Base-by-base conservation (phyloP, 768 basidiomycete species). In the Auriscalpium vulgare region DNA sequence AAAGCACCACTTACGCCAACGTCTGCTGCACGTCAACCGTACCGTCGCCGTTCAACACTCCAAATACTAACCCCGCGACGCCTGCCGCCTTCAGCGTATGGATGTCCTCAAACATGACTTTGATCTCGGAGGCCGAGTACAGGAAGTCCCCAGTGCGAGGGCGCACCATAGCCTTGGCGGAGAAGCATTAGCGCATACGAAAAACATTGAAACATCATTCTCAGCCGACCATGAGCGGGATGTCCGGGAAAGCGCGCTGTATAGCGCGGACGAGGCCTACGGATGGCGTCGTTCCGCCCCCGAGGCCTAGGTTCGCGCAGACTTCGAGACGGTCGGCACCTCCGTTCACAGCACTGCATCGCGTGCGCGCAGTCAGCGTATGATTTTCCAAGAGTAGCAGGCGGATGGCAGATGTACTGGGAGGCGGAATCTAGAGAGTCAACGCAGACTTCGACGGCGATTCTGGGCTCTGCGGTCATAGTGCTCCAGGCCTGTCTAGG, bases 221-320 rank as follows among this genome's bases (percentile, higher is more conserved):
- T 23, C 50, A 69, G 58, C 66, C 4, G 50, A 84, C 91, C 88
- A 93, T 90, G 55, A 88, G 75, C 0, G 85, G 82, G 8, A 81
- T 63, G 44, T 75, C 69, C 5, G 77, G 74, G 14, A 78, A 71
- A 3, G 69, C 74, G 35, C 71, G 72, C 56, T 77, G 75, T 45
- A 92, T 78, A 3, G 76, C 69, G 61, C 71, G 82, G 38, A 90
- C 71, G 37, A 92, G 75, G 0, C 91, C 91, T n/a, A 87, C 59
- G 57, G 81, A 87, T 5, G 91, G 91, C 0, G 91, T 93, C 16
- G 83, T 87, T 9, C 91, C 91, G 19, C 91, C 91, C 21, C 90
- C 91, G 29, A 80, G 62, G 4, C 76, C 80, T 17, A 91, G 72
- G 66, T 85, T 87, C 7, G 74, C 78, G 63, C 88, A 91, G 11